Base-by-base conservation (phyloP, 2,329 filamentous ascomycete genomes). In the Alternaria burnsii region DNA sequence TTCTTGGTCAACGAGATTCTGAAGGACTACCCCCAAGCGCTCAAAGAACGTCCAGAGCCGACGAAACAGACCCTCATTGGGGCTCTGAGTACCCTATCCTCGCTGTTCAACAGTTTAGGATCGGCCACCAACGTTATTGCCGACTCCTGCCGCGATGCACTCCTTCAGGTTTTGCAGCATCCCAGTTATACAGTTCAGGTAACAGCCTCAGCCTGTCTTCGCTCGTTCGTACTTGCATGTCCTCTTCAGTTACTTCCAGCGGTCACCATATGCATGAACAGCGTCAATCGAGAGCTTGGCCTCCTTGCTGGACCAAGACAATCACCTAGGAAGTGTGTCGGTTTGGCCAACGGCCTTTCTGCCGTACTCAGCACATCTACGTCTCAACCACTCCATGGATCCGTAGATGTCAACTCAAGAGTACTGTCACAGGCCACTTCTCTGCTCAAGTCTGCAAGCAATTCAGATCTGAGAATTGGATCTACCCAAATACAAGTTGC, bases 141-240 rank as follows among this genome's bases (percentile, higher is more conserved):
- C 8, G 96, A 99, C 65, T 77, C 85, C 14, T 97, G 93, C 75
- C 88, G 94, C 51, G 95, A 99, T 76, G 91, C 91, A 4, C 82
- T 99, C 32, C 83, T 98, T 40, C 93, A 97, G 76, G 92, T 97
- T 6, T 83, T 98, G 26, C 92, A 97, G 70, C 95, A 99, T 78
- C 93, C 94, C 0, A 97, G 93, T 79, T 98, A 98, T 78, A 95
- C 93, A 5, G 95, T 99, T 2, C 95, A 99, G 74, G 89, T 98
- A 3, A 91, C 95, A 71, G 90, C 93, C 1, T 92, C 95, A 5
- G 87, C 91, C 62, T 97, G 93, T 73, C 83, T 98, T 70, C 93
- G 94, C 69, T 88, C 87, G 0, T 95, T 98, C 72, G 92, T 97
- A 1, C 84, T 97, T 43, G 93, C 93, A 14, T 97, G 93, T 69